phyloP scores from a whole-genome alignment of 129 eudicot genomes.

The Arctium minus region DNA sequence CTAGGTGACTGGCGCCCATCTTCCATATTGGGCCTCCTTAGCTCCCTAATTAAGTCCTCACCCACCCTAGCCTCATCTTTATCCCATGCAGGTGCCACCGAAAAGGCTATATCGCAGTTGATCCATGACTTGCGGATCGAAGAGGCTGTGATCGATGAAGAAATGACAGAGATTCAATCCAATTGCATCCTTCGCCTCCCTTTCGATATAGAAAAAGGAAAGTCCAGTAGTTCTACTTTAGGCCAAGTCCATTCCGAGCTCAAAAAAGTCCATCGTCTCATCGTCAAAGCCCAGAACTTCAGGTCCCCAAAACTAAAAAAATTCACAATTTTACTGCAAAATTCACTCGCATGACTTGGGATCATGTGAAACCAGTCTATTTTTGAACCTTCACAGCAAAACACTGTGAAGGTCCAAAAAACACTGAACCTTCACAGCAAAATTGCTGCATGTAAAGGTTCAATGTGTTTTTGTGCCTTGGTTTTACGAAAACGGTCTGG shows the following conservation, averaged over 20 bases:
- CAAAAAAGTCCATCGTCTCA: slow-evolving; percentile 73
- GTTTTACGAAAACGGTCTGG: too few species aligned
- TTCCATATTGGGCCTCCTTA: slow-evolving; percentile 67
- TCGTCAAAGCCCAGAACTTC: slow-evolving; percentile 86
- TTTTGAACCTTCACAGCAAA: too few species aligned
- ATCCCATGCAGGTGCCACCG: slow-evolving; percentile 47
- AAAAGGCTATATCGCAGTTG: slow-evolving; percentile 46
- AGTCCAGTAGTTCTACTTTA: slow-evolving; percentile 27
- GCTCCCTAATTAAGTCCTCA: slow-evolving; percentile 45
- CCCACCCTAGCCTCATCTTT: slow-evolving; percentile 32
- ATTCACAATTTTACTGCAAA: not conserved
- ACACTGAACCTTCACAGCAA: too few species aligned
- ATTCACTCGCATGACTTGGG: not conserved
- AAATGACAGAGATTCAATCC: slow-evolving; percentile 85
- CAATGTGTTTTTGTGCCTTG: too few species aligned
- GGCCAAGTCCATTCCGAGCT: slow-evolving; percentile 56
- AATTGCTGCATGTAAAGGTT: too few species aligned
- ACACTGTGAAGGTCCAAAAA: too few species aligned
- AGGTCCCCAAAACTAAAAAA: slow-evolving; percentile 41
- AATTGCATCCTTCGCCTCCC: slow-evolving; percentile 78
- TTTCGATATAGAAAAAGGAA: slow-evolving; percentile 31
- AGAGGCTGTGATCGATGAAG: slow-evolving; percentile 91
- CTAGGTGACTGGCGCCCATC: slow-evolving; percentile 97
- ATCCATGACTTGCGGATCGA: slow-evolving; percentile 79
- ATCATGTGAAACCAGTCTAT: too few species aligned